Evolutionary conservation across 345 rosid species (phyloP), one percentile per base, ranked within the genome.

Genomic region (Reutealis trisperma): DNA sequence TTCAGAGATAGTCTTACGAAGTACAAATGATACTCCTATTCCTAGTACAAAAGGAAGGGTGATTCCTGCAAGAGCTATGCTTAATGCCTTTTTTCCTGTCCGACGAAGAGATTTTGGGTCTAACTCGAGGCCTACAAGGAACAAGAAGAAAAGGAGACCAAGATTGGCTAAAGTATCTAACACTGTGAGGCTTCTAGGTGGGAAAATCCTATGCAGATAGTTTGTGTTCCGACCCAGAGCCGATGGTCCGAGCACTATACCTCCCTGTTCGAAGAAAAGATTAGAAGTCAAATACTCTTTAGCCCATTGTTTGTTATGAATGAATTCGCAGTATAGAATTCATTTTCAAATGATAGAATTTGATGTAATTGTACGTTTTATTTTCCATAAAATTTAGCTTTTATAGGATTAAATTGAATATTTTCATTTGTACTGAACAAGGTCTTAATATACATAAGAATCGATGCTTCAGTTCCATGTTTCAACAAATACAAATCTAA

Each of bases 101-200:
- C 86, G 86, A 15, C 88, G 87, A 64, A 93, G 76, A 24, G 94
- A 77, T 21, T 47, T 82, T 0, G 45, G 85, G 70, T 93, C 92
- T 37, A 93, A 76, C 72, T 90, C 97, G 4, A 91, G 85, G 32
- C 97, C 98, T 0, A 88, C 88, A 3, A 91, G 90, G 82, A 93
- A 93, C 58, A 93, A 80, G 76, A 91, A 93, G 85, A 90, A 90
- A 32, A 91, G 87, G 59, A 93, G 97, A 63, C 94, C 98, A 27
- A 93, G 86, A 71, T 89, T 90, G 41, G 97, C 93, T 58, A 93
- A 25, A 3, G 98, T 91, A 61, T 93, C 98, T 73, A 93, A 69
- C 79, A 93, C 90, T 7, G 98, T 86, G 10, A 84, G 75, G 74
- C 98, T 90, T 77, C 27, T 86, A 0, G 82, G 2, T 3, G 93